These are phyloP conservation scores for Alternaria brassicicola DNA, from an alignment of 2,329 filamentous ascomycete species.

Conservation along the genomic window DNA sequence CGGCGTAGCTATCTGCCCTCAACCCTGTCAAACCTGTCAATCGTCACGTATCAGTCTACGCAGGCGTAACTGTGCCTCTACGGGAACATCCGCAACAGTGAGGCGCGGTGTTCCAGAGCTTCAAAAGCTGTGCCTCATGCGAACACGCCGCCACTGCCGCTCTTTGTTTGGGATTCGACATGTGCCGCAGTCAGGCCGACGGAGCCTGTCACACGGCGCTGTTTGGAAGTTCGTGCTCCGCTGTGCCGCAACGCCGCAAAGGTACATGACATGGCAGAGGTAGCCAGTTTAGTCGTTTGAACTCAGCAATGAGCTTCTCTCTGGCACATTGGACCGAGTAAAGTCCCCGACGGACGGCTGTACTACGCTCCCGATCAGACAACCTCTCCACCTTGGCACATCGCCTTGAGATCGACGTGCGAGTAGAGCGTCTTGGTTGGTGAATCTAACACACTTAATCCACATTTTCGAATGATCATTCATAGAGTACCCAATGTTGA, in stretches of 20 bases:
- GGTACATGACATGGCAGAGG: background rate
- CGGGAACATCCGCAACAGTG: slow-evolving; percentile 10
- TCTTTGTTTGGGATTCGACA: background rate
- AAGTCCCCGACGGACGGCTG: background rate
- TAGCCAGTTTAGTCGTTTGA: background rate
- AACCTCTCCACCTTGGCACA: background rate
- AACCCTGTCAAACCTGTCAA: background rate
- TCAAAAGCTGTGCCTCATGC: slow-evolving; percentile 10
- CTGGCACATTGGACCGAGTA: background rate
- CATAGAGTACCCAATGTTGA: background rate
- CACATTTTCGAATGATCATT: background rate
- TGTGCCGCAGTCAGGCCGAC: background rate
- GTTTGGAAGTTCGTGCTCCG: background rate
- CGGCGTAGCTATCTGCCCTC: background rate
- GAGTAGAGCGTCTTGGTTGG: background rate
- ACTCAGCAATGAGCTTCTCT: background rate
- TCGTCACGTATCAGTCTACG: background rate
- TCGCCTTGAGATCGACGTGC: background rate
- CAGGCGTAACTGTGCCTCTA: background rate
- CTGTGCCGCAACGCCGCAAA: background rate
- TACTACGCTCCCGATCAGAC: background rate
- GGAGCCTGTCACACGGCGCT: background rate
- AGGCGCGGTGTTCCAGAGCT: slow-evolving; percentile 4
- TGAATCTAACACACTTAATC: background rate
- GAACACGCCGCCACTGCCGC: slow-evolving; percentile 5